These are phyloP conservation scores for Lipomyces lipofer DNA, from an alignment of 805 yeast genomes.

Conservation along the genomic window DNA sequence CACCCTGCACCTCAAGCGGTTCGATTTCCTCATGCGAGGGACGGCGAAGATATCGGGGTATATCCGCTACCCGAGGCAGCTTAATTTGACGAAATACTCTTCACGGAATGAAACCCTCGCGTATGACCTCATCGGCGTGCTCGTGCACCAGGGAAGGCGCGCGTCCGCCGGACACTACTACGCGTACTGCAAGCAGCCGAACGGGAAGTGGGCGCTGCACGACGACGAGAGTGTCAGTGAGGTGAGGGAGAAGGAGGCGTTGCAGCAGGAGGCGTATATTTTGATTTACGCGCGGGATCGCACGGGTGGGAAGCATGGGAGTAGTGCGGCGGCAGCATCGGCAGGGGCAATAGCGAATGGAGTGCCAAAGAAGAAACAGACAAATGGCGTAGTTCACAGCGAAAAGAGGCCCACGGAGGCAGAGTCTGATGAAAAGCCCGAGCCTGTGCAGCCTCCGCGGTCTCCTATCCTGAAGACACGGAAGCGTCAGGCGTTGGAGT, in stretches of 20 bases:
- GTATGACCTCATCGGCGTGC: conserved; percentile 78
- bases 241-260: conserved; percentile 69
- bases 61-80: conserved; percentile 72
- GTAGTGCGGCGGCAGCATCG: background rate
- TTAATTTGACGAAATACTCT: conserved; percentile 66
- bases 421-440: background rate
- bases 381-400: background rate
- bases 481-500: background rate
- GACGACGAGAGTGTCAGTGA: conserved; percentile 87
- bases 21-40: conserved; percentile 76
- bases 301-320: background rate
- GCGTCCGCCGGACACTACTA: conserved; percentile 91
- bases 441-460: no score
- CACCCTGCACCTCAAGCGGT: conserved; percentile 83
- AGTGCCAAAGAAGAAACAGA: background rate
- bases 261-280: conserved; percentile 88
- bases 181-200: conserved; percentile 88
- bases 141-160: conserved; percentile 93
- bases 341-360: background rate
- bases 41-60: conserved; percentile 80
- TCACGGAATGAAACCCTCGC: conserved; percentile 36
- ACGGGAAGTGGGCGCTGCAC: conserved; percentile 88
- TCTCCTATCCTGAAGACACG: no score
- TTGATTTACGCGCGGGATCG: conserved; percentile 71
- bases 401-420: background rate